Evolutionary conservation across 805 yeast genomes (phyloP).

Genomic region (Schwanniomyces occidentalis): DNA sequence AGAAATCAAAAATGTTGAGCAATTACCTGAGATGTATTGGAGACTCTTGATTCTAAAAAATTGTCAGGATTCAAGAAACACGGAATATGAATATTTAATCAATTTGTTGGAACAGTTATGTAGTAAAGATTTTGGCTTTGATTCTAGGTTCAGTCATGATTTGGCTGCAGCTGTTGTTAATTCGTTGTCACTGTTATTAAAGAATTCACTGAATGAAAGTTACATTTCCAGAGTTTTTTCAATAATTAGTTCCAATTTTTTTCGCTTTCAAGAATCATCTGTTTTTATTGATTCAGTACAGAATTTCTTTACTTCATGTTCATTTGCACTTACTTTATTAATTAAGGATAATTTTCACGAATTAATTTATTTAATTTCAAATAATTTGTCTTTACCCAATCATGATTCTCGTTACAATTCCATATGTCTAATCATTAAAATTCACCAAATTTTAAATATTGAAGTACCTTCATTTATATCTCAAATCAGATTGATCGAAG

Average conservation of each 20-base stretch:
- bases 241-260: conserved; percentile 15
- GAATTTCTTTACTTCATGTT: conserved; percentile 18
- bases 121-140: conserved; percentile 8
- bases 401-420: conserved; percentile 52
- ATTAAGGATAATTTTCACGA: conserved; percentile 9
- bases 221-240: not conserved
- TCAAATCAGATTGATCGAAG: conserved; percentile 62
- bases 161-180: conserved; percentile 41
- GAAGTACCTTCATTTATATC: conserved; percentile 43
- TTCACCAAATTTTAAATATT: conserved; percentile 17
- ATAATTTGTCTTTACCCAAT: conserved; percentile 49
- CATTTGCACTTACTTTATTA: not conserved
- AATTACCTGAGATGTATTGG: conserved; percentile 51
- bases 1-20: conserved; percentile 1
- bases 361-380: conserved; percentile 13
- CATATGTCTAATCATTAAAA: conserved; percentile 44
- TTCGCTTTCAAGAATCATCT: conserved; percentile 32
- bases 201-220: conserved; percentile 10
- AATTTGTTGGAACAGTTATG: conserved; percentile 12
- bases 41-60: conserved; percentile 44
- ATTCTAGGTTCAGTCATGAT: conserved; percentile 37
- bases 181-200: conserved; percentile 25
- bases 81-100: conserved; percentile 16
- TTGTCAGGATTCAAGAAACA: conserved; percentile 28
- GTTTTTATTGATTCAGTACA: conserved; percentile 37